Evolutionary conservation across 306 rosid genomes (phyloP).

Genomic region (Casuarina cunninghamiana): DNA sequence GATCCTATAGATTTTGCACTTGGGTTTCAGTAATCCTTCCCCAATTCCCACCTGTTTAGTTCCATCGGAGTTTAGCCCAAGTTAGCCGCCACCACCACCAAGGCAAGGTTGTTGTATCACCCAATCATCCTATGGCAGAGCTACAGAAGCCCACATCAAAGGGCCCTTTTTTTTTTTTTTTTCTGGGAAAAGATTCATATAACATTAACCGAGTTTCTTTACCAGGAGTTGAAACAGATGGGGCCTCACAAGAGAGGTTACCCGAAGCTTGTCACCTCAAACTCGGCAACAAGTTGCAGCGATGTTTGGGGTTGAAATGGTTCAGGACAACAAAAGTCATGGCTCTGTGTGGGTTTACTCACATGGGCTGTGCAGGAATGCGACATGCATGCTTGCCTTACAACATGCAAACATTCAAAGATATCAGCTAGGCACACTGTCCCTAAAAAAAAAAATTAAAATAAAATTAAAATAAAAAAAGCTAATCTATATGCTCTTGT

Average conservation of each 20-base stretch:
- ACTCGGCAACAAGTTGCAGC: slow-evolving; percentile 26
- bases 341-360: slow-evolving; percentile 34
- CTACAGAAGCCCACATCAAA: no score
- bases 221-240: slow-evolving; percentile 9
- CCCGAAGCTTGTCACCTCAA: slow-evolving; percentile 32
- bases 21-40: neutral
- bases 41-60: neutral
- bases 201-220: no score
- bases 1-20: slow-evolving; percentile 30
- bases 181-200: no score
- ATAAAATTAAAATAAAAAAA: slow-evolving; percentile 12
- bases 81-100: neutral
- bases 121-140: no score
- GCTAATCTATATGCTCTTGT: slow-evolving; percentile 33
- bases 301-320: slow-evolving; percentile 33
- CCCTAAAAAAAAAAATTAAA: slow-evolving; percentile 7
- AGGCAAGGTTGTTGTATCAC: neutral
- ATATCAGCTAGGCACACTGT: slow-evolving; percentile 23
- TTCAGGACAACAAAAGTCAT: slow-evolving; percentile 31
- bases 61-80: neutral
- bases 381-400: slow-evolving; percentile 42
- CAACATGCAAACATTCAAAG: slow-evolving; percentile 44
- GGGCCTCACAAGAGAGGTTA: slow-evolving; percentile 13
- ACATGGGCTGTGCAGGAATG: slow-evolving; percentile 49
- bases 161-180: no score